These are phyloP conservation scores for Penicillium parvum DNA, from an alignment of 495 filamentous ascomycete species.

Conservation along the genomic window DNA sequence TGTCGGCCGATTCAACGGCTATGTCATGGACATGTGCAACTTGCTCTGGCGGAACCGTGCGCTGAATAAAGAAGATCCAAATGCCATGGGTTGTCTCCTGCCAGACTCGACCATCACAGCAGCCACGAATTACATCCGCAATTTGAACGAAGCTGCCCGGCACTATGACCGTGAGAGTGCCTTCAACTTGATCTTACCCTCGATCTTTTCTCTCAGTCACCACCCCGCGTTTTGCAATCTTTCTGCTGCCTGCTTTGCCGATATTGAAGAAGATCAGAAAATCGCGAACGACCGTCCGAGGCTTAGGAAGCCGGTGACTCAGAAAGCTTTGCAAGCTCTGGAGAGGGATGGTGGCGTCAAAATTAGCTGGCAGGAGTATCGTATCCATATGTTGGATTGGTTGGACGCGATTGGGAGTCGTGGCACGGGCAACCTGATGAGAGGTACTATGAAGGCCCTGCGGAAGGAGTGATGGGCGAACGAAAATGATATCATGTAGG, in stretches of 20 bases:
- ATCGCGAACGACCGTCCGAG: slow-evolving; percentile 44
- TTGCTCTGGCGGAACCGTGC: slow-evolving; percentile 77
- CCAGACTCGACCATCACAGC: slow-evolving; percentile 40
- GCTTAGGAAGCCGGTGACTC: slow-evolving; percentile 74
- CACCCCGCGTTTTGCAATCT: slow-evolving; percentile 61
- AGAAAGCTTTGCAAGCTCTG: slow-evolving; percentile 57
- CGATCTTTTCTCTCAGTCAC: slow-evolving; percentile 66
- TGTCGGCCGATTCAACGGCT: slow-evolving; percentile 73
- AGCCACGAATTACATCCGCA: slow-evolving; percentile 46
- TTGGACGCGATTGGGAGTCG: slow-evolving; percentile 60
- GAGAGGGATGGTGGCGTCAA: slow-evolving; percentile 65
- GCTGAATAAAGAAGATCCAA: slow-evolving; percentile 61
- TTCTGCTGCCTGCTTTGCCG: slow-evolving; percentile 60
- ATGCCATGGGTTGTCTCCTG: slow-evolving; percentile 70
- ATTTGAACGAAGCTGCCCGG: slow-evolving; percentile 29
- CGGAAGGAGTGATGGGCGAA: slow-evolving; percentile 29
- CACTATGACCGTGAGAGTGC: slow-evolving; percentile 36
- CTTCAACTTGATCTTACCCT: slow-evolving; percentile 44
- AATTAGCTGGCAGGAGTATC: slow-evolving; percentile 70
- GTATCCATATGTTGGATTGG: slow-evolving; percentile 66
- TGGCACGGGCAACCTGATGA: slow-evolving; percentile 72
- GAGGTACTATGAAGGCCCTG: slow-evolving; percentile 76
- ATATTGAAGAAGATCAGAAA: slow-evolving; percentile 58
- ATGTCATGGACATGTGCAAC: slow-evolving; percentile 87
- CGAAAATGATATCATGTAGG: too few species aligned